Base-by-base conservation (phyloP, 441 rosid species). In the Pelargonium fulgidum region DNA sequence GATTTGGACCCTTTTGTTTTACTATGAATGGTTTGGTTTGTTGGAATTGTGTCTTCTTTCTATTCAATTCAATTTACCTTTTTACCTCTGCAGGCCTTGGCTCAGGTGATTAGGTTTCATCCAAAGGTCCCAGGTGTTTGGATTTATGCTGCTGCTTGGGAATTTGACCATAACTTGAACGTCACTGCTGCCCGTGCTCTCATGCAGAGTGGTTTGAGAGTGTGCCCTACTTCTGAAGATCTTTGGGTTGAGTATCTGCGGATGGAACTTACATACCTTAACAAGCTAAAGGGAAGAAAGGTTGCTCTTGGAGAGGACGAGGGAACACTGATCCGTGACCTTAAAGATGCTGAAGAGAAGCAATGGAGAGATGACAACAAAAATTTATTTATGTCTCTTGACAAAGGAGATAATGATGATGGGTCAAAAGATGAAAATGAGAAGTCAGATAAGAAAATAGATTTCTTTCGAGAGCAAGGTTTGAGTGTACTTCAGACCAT, bases 111-210 rank as follows among this genome's bases (percentile, higher is more conserved):
- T 50, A 85, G 97, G 74, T 86, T 91, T 78, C 99, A 89, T 71
- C 95, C 96, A 0, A 93, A 86, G 83, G 92, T 86, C 11, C 86
- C 95, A 0, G 96, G 85, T 47, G 89, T 91, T 54, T 93, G 97
- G 96, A 89, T 89, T 66, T 89, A 93, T 84, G 97, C 97, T 76
- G 97, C 97, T 6, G 95, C 93, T 48, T 93, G 99, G 97, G 96
- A 93, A 75, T 93, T 89, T 58, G 96, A 93, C 78, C 81, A 83
- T 54, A 89, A 93, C 73, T 80, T 89, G 67, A 91, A 91, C 71
- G 96, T 88, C 10, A 79, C 84, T 0, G 89, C 91, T 41, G 95
- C 97, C 70, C 95, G 97, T 71, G 95, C 91, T 69, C 84, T 91
- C 16, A 93, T 93, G 97, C 95, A 86, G 81, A 88, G 78, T 72